These are phyloP conservation scores for Pseudovirgaria hyperparasitica DNA, from an alignment of 2,329 filamentous ascomycete genomes.

Conservation along the genomic window DNA sequence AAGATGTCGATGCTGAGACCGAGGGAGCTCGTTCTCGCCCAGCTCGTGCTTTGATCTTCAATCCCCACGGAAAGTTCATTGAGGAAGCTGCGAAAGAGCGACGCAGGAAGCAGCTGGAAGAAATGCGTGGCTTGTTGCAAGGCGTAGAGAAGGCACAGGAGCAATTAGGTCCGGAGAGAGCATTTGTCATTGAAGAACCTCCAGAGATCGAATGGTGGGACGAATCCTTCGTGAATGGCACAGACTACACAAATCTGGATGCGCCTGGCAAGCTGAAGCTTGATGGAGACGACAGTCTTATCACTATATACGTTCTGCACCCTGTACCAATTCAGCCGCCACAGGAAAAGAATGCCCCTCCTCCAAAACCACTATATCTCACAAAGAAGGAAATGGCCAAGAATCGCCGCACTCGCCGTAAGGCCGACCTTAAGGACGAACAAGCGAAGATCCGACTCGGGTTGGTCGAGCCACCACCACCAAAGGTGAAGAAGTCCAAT, in stretches of 20 bases:
- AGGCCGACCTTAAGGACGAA: constrained; percentile 88
- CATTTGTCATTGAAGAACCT: constrained; percentile 71
- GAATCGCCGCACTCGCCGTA: constrained; percentile 74
- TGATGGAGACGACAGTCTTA: constrained; percentile 65
- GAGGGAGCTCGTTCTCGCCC: constrained; percentile 49
- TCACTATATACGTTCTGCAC: constrained; percentile 86
- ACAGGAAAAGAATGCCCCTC: constrained; percentile 69
- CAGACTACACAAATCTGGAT: constrained; percentile 60
- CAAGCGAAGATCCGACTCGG: constrained; percentile 93
- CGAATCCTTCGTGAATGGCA: constrained; percentile 67
- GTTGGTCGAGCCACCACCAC: constrained; percentile 75
- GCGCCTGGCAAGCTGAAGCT: constrained; percentile 57
- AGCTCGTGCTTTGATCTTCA: constrained; percentile 72
- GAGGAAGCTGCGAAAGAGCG: constrained; percentile 83
- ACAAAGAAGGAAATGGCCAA: constrained; percentile 88
- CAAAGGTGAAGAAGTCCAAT: constrained; percentile 95
- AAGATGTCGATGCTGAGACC: constrained; percentile 48
- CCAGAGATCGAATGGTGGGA: constrained; percentile 98
- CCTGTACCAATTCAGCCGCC: constrained; percentile 83
- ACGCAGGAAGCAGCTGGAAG: constrained; percentile 76
- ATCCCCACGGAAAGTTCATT: constrained; percentile 94
- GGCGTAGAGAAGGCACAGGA: too few species aligned
- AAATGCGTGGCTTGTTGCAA: too few species aligned
- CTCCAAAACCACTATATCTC: constrained; percentile 81
- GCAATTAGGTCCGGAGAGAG: constrained; percentile 84